phyloP scores from a whole-genome alignment of 352 stramenopile species.

The Pilasporangium apinafurcum region DNA sequence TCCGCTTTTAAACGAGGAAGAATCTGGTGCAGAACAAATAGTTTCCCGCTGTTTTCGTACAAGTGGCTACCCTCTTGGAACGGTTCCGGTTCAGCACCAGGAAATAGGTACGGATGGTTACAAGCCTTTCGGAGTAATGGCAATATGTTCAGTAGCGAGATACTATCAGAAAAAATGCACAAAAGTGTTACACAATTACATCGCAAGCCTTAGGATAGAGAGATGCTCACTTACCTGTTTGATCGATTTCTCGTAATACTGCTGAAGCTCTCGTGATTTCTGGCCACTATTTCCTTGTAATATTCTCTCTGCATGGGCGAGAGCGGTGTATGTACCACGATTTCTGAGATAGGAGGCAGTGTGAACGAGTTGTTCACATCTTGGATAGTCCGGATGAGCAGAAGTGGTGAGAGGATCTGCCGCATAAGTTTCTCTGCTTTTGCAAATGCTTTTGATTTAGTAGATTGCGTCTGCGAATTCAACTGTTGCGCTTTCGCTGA shows the following conservation, averaged over 20 bases:
- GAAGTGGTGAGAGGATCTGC: constrained; percentile 42
- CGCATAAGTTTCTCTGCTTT: constrained; percentile 49
- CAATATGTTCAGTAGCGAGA: constrained; percentile 95
- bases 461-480: constrained; percentile 3
- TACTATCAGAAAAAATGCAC: constrained; percentile 9
- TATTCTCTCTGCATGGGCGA: constrained; percentile 75
- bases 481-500: constrained; percentile 59
- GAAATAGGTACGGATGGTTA: constrained; percentile 92
- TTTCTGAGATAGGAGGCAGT: constrained; percentile 64
- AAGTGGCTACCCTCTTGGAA: constrained; percentile 69
- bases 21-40: constrained; percentile 83
- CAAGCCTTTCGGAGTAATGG: constrained; percentile 89
- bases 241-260: constrained; percentile 17
- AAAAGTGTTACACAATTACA: not conserved
- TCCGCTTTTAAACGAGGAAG: constrained; percentile 67
- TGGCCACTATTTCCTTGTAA: constrained; percentile 75
- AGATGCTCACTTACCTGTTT: not conserved
- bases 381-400: constrained; percentile 60
- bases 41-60: constrained; percentile 73
- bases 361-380: constrained; percentile 67
- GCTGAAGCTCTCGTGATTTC: constrained; percentile 51
- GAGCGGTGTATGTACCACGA: constrained; percentile 71
- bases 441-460: constrained; percentile 13
- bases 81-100: constrained; percentile 61
- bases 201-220: not conserved